Conservation (phyloP, 2,329 filamentous ascomycete genomes). For the Ceratocystis colombiana region DNA sequence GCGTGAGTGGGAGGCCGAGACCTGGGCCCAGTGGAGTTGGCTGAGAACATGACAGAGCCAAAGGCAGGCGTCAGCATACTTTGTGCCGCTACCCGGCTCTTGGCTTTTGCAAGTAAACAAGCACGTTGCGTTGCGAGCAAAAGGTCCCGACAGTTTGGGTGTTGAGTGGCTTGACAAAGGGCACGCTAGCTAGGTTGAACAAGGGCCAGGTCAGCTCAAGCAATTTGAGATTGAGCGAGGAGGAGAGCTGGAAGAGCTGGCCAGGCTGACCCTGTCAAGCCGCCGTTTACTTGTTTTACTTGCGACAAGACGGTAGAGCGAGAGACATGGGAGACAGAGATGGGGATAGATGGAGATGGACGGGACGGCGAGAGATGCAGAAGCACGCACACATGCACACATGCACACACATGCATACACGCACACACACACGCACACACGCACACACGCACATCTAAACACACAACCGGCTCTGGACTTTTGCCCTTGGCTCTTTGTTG, state of each 20-base stretch:
- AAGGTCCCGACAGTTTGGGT: slow-evolving; percentile 15
- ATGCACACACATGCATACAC: too few species aligned
- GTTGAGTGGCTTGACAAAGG: background rate
- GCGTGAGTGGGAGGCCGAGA: background rate
- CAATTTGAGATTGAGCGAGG: background rate
- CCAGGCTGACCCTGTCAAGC: too few species aligned
- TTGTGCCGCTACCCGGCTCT: background rate
- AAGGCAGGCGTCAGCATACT: slow-evolving; percentile 3
- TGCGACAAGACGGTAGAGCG: too few species aligned
- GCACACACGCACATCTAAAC: background rate
- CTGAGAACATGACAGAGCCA: background rate
- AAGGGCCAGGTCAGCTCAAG: background rate
- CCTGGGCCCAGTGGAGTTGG: background rate
- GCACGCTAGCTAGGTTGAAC: background rate
- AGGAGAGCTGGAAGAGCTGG: background rate
- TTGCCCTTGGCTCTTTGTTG: background rate
- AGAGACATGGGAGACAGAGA: too few species aligned
- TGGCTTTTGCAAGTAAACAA: background rate
- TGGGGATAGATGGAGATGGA: too few species aligned
- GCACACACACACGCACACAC: too few species aligned
- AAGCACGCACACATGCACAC: too few species aligned
- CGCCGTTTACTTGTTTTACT: too few species aligned
- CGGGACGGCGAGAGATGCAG: too few species aligned
- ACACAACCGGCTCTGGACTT: background rate
- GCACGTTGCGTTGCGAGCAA: slow-evolving; percentile 1